phyloP scores from a whole-genome alignment of 805 yeast species.

The Teunomyces barrocoloradensis region DNA sequence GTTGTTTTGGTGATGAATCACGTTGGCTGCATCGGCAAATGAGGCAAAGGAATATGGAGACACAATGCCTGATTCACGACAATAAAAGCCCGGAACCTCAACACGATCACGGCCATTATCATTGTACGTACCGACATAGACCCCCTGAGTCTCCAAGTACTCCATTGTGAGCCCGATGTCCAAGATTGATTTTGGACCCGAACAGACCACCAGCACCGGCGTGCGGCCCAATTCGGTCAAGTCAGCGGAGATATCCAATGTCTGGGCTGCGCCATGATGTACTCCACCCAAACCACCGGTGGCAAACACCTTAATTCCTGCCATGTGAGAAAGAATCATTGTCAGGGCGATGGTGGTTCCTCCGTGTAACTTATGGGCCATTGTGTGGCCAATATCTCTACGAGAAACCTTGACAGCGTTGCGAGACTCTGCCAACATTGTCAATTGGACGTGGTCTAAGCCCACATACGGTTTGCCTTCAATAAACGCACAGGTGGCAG shows the following conservation, averaged over 20 bases:
- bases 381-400: conserved; percentile 71
- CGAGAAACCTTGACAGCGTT: conserved; percentile 62
- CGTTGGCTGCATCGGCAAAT: conserved; percentile 58
- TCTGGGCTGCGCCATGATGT: conserved; percentile 69
- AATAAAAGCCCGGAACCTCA: conserved; percentile 77
- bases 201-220: conserved; percentile 85
- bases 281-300: conserved; percentile 96
- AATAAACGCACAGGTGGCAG: conserved; percentile 83
- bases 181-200: conserved; percentile 85
- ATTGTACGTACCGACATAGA: conserved; percentile 70
- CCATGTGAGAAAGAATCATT: conserved; percentile 72
- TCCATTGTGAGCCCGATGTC: conserved; percentile 82
- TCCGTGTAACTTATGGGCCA: conserved; percentile 64
- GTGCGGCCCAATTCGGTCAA: conserved; percentile 80
- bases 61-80: conserved; percentile 67
- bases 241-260: conserved; percentile 86
- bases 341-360: conserved; percentile 92
- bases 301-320: conserved; percentile 82
- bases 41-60: conserved; percentile 66
- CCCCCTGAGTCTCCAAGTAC: conserved; percentile 88
- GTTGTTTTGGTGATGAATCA: conserved; percentile 46
- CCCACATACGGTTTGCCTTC: conserved; percentile 75
- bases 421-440: conserved; percentile 43
- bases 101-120: conserved; percentile 41
- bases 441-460: conserved; percentile 45